Evolutionary conservation across 2,329 filamentous ascomycete species (phyloP).

Genomic region (Leptographium radiaticola): DNA sequence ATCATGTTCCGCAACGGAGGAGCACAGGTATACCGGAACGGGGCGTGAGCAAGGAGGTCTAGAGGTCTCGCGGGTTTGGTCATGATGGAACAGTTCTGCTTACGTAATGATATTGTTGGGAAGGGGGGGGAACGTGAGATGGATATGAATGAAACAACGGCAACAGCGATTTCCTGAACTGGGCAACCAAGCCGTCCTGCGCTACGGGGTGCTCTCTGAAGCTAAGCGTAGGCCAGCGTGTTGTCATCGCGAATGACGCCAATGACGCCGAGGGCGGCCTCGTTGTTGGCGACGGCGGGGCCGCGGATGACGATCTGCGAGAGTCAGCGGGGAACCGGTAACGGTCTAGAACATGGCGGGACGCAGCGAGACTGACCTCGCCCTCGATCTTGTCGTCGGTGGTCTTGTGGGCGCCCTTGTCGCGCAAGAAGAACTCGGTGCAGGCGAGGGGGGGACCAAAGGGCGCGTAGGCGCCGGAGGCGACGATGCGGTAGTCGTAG

Average conservation of each 20-base stretch:
- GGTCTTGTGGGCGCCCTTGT: slow-evolving; percentile 46
- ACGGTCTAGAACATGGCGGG: background rate
- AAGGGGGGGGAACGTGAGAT: background rate
- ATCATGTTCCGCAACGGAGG: slow-evolving; percentile 71
- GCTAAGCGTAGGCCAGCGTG: slow-evolving; percentile 47
- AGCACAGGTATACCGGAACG: slow-evolving; percentile 60
- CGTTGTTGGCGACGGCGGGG: slow-evolving; percentile 57
- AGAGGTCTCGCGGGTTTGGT: background rate
- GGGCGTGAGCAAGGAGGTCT: slow-evolving; percentile 31
- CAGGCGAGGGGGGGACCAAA: slow-evolving; percentile 74
- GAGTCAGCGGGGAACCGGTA: background rate
- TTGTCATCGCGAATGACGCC: slow-evolving; percentile 59
- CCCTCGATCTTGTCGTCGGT: slow-evolving; percentile 49
- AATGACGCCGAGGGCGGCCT: slow-evolving; percentile 48
- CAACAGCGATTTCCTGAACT: background rate
- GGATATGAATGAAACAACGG: background rate
- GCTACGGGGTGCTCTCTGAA: background rate
- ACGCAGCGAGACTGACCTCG: slow-evolving; percentile 36
- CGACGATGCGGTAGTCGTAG: slow-evolving; percentile 29
- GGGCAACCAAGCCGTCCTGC: background rate
- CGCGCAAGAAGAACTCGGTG: slow-evolving; percentile 63
- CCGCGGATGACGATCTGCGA: slow-evolving; percentile 56
- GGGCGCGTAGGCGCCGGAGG: slow-evolving; percentile 36
- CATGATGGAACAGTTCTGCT: background rate
- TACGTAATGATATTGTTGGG: background rate